Percentiles rank a stretch among this genome's conserved stretches.
These are phyloP conservation scores for Fusarium sp. DNA, from an alignment of 2,329 filamentous ascomycete species.

Conservation along the genomic window DNA sequence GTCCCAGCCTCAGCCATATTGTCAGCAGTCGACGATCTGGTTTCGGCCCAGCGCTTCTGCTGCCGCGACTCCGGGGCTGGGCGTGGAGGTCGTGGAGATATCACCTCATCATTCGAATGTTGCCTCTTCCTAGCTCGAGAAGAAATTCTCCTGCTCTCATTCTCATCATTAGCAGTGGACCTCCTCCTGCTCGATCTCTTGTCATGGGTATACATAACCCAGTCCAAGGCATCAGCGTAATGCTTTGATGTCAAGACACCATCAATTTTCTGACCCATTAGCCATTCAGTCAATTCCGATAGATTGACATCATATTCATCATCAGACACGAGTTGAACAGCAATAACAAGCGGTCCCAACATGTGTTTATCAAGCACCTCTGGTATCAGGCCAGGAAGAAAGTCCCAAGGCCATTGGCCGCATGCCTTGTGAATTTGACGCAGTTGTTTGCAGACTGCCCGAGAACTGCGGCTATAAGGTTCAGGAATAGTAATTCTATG, in stretches of 20 bases:
- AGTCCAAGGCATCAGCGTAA: neutral
- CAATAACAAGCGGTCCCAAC: neutral
- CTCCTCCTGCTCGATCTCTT: constrained; percentile 2
- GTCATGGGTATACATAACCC: neutral
- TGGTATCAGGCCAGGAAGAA: constrained; percentile 2
- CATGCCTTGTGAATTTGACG: neutral
- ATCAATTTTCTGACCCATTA: neutral
- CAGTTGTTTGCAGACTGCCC: constrained; percentile 6
- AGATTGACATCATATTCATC: neutral
- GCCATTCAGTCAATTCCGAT: neutral
- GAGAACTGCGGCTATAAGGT: neutral
- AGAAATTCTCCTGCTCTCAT: neutral
- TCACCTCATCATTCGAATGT: neutral
- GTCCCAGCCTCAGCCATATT: neutral
- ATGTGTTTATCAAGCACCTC: neutral
- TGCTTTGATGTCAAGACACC: neutral
- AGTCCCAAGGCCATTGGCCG: constrained; percentile 5
- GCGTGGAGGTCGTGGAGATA: neutral
- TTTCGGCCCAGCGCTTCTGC: neutral
- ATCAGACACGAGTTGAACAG: neutral
- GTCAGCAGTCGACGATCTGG: neutral
- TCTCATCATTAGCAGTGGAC: neutral
- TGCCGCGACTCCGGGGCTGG: neutral
- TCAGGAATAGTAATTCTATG: neutral
- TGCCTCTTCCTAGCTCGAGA: neutral